Evolutionary conservation across 768 basidiomycete genomes (phyloP), one percentile per base, ranked within the genome.

Genomic region (Rhodotorula diobovata): DNA sequence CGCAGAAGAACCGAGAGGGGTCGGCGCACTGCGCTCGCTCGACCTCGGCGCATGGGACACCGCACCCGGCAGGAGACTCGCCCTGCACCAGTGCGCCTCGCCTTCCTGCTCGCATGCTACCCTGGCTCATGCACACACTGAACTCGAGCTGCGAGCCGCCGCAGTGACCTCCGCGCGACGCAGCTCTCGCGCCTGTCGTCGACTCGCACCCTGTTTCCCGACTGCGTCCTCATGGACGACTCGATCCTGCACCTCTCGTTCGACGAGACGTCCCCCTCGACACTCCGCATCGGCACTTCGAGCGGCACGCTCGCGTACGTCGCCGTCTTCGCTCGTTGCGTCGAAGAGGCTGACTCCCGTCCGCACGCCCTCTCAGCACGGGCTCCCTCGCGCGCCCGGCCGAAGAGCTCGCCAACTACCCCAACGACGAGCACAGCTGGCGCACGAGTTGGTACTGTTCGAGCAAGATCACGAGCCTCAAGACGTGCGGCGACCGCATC

Each of bases 381-480:
- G 69, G 73, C 4, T 39, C 51, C 23, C 39, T 71, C 20, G 48
- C 48, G 2, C 54, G 68, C 2, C 18, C 30, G 18, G 21, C 28
- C 2, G 66, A 70, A 28, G 70, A 66, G 57, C 34, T 34, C 16
- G 32, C 53, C 37, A 66, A 63, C 35, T 74, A 56, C n/a, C 73
- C 73, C 12, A 71, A 71, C 66, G 73, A 74, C 66, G 73, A 71
- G 57, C 56, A 71, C 15, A 60, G 63, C 9, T 74, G 63, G 55
- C 54, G 73, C 21, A 74, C 63, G 15, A 60, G 57, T 43, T 71
- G 69, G 69, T 48, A 46, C 55, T 59, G 67, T n/a, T 59, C 66
- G 50, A 46, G 50, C 39, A 60, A 61, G 45, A 63, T 74, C 50
- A 74, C 73, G 0, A 58, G 55, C 1, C 50, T 74, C 2, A n/a